Evolutionary conservation across 1,139 yeast genomes (phyloP).

Genomic region (Debaryomyces subglobosus): DNA sequence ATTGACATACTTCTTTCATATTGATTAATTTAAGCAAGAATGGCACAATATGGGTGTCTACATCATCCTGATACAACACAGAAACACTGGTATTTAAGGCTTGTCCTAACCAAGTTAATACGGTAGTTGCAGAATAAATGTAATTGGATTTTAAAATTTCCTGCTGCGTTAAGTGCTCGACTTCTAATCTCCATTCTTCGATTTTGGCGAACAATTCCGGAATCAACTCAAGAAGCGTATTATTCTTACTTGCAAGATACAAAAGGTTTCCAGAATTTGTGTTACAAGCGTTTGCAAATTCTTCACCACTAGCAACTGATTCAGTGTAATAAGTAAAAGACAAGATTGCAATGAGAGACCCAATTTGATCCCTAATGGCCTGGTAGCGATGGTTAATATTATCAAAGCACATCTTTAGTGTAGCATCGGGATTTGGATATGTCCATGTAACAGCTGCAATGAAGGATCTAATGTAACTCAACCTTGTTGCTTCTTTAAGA

Average conservation of each 20-base stretch:
- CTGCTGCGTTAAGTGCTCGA: constrained; percentile 42
- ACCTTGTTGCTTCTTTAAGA: constrained; percentile 65
- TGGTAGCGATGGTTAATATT: constrained; percentile 67
- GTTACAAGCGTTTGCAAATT: constrained; percentile 45
- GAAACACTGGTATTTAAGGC: constrained; percentile 47
- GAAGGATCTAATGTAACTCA: constrained; percentile 59
- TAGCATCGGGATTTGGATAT: constrained; percentile 51
- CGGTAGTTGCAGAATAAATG: constrained; percentile 50
- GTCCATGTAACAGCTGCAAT: constrained; percentile 63
- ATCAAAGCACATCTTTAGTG: constrained; percentile 54
- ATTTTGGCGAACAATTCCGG: constrained; percentile 45
- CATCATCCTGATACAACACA: constrained; percentile 39
- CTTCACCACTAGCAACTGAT: constrained; percentile 45
- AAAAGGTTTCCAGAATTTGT: constrained; percentile 29
- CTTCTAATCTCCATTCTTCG: constrained; percentile 45
- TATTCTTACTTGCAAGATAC: constrained; percentile 26
- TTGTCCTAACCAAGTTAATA: constrained; percentile 46
- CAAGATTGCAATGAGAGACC: constrained; percentile 61
- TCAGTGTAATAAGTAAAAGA: constrained; percentile 57
- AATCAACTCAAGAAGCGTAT: constrained; percentile 24
- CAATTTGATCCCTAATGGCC: constrained; percentile 73
- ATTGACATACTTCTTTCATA: constrained; percentile 80
- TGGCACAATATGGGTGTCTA: constrained; percentile 60
- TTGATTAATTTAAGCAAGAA: constrained; percentile 66
- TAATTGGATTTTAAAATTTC: constrained; percentile 50